Percentiles rank a stretch among this genome's conserved stretches.
These are phyloP conservation scores for Hirschfeldia incana DNA, from an alignment of 345 rosid species.

Conservation along the genomic window DNA sequence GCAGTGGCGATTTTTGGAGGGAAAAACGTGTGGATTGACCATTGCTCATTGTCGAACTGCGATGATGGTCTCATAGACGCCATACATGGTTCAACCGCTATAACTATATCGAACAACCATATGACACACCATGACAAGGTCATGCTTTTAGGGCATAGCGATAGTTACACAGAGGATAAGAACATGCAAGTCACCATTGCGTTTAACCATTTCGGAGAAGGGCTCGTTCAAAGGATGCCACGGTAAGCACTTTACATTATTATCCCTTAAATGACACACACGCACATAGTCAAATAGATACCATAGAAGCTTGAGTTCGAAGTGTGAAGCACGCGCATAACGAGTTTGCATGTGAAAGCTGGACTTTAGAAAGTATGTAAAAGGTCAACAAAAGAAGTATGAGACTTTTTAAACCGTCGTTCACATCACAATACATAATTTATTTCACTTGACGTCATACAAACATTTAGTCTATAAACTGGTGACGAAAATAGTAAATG, in stretches of 20 bases:
- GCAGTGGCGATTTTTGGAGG: conserved; percentile 60
- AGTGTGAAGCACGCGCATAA: conserved; percentile 16
- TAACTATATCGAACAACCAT: conserved; percentile 77
- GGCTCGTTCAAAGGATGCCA: conserved; percentile 84
- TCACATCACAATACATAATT: conserved; percentile 1
- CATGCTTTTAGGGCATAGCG: conserved; percentile 76
- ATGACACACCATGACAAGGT: conserved; percentile 88
- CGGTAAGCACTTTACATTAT: conserved; percentile 39
- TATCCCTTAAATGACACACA: neutral
- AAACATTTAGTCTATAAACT: neutral
- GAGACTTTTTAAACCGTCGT: conserved; percentile 13
- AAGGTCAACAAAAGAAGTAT: conserved; percentile 28
- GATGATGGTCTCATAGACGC: conserved; percentile 77
- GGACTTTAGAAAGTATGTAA: conserved; percentile 11
- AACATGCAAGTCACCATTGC: conserved; percentile 81
- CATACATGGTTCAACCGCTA: conserved; percentile 75
- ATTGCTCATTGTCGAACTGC: conserved; percentile 73
- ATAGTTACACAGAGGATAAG: conserved; percentile 62
- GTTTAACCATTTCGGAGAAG: conserved; percentile 87
- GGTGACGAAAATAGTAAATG: no score
- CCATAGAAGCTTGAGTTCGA: neutral
- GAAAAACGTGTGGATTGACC: conserved; percentile 70
- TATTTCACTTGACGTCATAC: neutral
- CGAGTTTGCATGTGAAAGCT: conserved; percentile 28
- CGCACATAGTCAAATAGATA: neutral